Evolutionary conservation across 2,329 filamentous ascomycete species (phyloP).

Genomic region (Colletotrichum musicola): DNA sequence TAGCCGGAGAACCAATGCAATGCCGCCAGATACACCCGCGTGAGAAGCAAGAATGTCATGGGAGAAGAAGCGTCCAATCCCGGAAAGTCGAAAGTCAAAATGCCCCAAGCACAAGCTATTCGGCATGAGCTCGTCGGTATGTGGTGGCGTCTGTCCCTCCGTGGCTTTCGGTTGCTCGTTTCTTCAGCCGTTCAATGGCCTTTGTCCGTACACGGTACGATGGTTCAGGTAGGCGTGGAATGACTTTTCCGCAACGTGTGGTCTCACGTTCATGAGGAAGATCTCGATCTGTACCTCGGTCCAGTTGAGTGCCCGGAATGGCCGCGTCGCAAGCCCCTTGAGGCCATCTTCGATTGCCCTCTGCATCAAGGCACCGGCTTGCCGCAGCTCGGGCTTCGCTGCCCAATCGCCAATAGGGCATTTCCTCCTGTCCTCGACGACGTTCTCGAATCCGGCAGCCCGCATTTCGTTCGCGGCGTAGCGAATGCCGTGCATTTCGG

Average conservation of each 20-base stretch:
- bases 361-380: conserved; percentile 59
- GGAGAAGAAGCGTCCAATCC: conserved; percentile 24
- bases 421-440: conserved; percentile 58
- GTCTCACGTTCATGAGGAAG: conserved; percentile 57
- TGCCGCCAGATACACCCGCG: conserved; percentile 21
- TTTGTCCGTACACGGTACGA: conserved; percentile 53
- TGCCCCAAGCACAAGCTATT: neutral
- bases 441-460: conserved; percentile 56
- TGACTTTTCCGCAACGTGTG: conserved; percentile 50
- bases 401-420: conserved; percentile 63
- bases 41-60: conserved; percentile 17
- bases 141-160: neutral
- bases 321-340: conserved; percentile 52
- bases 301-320: conserved; percentile 56
- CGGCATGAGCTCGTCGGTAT: conserved; percentile 1
- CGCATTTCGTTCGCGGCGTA: conserved; percentile 51
- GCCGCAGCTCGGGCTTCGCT: conserved; percentile 51
- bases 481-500: conserved; percentile 56
- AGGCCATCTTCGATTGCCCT: conserved; percentile 57
- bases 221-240: conserved; percentile 57
- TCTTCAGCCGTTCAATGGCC: conserved; percentile 44
- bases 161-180: neutral
- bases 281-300: conserved; percentile 57
- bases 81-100: conserved; percentile 10
- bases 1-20: conserved; percentile 27